Conservation (phyloP, 2,329 filamentous ascomycete genomes). For the Talaromyces pinophilus region DNA sequence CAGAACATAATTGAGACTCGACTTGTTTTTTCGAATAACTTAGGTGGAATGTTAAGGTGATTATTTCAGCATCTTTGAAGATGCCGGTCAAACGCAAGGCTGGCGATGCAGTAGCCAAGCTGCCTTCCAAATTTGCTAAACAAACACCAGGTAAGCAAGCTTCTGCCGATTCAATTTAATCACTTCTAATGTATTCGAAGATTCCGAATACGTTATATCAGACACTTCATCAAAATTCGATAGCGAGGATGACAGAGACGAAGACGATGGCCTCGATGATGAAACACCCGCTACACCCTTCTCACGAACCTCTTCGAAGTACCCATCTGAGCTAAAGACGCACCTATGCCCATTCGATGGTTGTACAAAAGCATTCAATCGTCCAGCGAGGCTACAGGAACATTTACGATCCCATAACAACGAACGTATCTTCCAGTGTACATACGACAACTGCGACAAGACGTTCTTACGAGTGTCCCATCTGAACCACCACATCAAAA, state of each 20-base stretch:
- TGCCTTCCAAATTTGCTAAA: slow-evolving; percentile 37
- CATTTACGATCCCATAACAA: slow-evolving; percentile 85
- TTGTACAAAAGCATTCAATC: slow-evolving; percentile 83
- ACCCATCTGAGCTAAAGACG: slow-evolving; percentile 72
- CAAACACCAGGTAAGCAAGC: slow-evolving; percentile 29
- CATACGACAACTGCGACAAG: slow-evolving; percentile 71
- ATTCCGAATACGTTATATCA: slow-evolving; percentile 15
- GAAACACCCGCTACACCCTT: slow-evolving; percentile 55
- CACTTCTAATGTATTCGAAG: slow-evolving; percentile 7
- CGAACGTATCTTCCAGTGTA: slow-evolving; percentile 76
- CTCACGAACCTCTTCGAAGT: slow-evolving; percentile 51
- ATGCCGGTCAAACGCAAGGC: slow-evolving; percentile 44
- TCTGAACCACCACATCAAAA: slow-evolving; percentile 80
- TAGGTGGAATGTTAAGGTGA: not conserved
- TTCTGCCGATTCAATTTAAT: not conserved
- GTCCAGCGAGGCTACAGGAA: slow-evolving; percentile 74
- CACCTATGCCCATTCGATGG: slow-evolving; percentile 71
- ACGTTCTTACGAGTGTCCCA: slow-evolving; percentile 85
- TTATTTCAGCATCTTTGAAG: not conserved
- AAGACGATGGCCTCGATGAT: slow-evolving; percentile 32
- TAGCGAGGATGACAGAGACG: slow-evolving; percentile 25
- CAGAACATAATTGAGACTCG: not conserved
- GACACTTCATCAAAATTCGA: slow-evolving; percentile 14
- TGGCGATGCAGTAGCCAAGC: slow-evolving; percentile 29
- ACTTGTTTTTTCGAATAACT: not conserved